These are phyloP conservation scores for Coniochaeta sp. DNA, from an alignment of 2,329 filamentous ascomycete genomes.

Conservation along the genomic window DNA sequence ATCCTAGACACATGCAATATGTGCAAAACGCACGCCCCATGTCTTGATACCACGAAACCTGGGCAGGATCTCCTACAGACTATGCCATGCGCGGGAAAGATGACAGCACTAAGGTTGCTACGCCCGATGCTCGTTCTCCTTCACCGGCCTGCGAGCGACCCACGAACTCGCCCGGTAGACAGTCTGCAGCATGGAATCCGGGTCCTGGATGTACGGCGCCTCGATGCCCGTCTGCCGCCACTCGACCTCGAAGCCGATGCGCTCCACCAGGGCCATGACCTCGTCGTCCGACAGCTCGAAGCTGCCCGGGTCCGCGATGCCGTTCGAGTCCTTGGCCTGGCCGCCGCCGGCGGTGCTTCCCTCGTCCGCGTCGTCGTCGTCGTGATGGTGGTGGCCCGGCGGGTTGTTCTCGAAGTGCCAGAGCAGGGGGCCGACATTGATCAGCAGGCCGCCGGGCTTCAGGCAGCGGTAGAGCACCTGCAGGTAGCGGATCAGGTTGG, in stretches of 20 bases:
- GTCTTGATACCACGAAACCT: neutral
- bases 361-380: constrained; percentile 42
- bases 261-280: constrained; percentile 66
- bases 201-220: constrained; percentile 83
- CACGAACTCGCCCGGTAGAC: constrained; percentile 76
- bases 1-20: neutral
- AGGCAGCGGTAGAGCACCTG: constrained; percentile 76
- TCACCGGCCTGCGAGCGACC: constrained; percentile 65
- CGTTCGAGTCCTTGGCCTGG: constrained; percentile 36
- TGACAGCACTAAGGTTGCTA: neutral
- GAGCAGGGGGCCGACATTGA: constrained; percentile 84
- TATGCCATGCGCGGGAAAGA: neutral
- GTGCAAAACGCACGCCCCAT: neutral
- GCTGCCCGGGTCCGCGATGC: constrained; percentile 81
- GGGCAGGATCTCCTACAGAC: neutral
- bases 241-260: constrained; percentile 70
- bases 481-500: constrained; percentile 85
- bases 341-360: constrained; percentile 42
- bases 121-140: neutral
- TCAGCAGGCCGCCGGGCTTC: constrained; percentile 67
- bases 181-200: constrained; percentile 77
- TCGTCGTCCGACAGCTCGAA: constrained; percentile 90
- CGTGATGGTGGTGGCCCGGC: constrained; percentile 47
- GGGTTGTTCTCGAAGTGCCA: constrained; percentile 90
- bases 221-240: constrained; percentile 49